Evolutionary conservation across 83 land plant species (phyloP), one percentile per base, ranked within the genome.

Genomic region (Thuja plicata): DNA sequence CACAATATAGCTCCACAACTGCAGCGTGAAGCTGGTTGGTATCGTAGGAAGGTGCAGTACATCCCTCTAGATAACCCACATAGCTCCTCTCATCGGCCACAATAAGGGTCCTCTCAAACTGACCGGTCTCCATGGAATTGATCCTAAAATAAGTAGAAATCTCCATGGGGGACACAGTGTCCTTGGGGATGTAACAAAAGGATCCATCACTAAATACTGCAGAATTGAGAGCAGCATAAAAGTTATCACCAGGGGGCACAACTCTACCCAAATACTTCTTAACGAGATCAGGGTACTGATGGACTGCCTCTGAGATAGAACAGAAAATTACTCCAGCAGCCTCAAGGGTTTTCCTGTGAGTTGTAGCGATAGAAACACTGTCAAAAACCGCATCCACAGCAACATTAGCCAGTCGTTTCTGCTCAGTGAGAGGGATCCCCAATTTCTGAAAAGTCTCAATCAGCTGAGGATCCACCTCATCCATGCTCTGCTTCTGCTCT

Each of bases 151-250:
- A 98, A 10, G 99, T 98, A 0, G 99, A 97, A 45, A 98, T 98
- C 71, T 94, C 99, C 99, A 98, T 98, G n/a, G 99, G 99, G 34
- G 95, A 98, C 30, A 92, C 94, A 0, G 97, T 95, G 87, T 95
- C 96, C 89, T 97, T 98, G 0, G 99, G 99, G 12, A 98, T 90
- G 82, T 98, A 98, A 91, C 96, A 95, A 89, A 98, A 98, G 66
- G 99, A 98, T 12, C 99, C 99, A 90, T 98, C 99, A 90, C 99
- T 98, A 80, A 98, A 98, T 16, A 98, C 99, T 5, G 99, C 99
- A 1, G 99, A 95, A 90, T 98, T 98, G 89, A 98, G 86, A 10
- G 99, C 96, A 5, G 99, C 97, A 87, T 96, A 98, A 88, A 91
- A 98, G 90, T 98, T 98, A 88, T 98, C 99, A 0, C 93, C 99